These are phyloP conservation scores for Aspergillus carbonarius DNA, from an alignment of 2,329 filamentous ascomycete species.

Conservation along the genomic window DNA sequence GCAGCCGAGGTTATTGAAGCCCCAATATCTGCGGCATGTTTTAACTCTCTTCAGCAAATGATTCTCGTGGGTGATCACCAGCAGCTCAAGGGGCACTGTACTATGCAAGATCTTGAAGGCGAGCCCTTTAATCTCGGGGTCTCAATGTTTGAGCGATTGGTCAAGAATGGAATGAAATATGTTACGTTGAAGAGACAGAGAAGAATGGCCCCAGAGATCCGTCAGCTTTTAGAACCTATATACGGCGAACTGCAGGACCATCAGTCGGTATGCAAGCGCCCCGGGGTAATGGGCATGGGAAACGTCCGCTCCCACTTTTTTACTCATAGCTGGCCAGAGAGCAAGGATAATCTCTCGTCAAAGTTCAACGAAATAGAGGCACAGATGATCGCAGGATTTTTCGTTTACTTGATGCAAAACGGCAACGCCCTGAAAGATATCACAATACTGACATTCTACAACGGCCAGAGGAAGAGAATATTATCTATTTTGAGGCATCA, in stretches of 20 bases:
- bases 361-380: slow-evolving; percentile 71
- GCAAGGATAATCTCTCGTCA: slow-evolving; percentile 62
- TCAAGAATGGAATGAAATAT: slow-evolving; percentile 64
- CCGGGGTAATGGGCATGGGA: slow-evolving; percentile 63
- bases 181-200: slow-evolving; percentile 68
- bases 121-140: slow-evolving; percentile 67
- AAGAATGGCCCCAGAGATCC: slow-evolving; percentile 69
- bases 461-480: slow-evolving; percentile 72
- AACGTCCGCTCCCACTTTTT: slow-evolving; percentile 61
- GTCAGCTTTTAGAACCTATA: slow-evolving; percentile 61
- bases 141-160: slow-evolving; percentile 76
- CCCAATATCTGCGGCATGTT: slow-evolving; percentile 59
- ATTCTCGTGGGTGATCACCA: slow-evolving; percentile 77
- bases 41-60: slow-evolving; percentile 63
- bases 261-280: slow-evolving; percentile 53
- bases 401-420: slow-evolving; percentile 69
- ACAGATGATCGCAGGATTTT: slow-evolving; percentile 71
- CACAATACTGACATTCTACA: slow-evolving; percentile 84
- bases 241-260: slow-evolving; percentile 62
- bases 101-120: slow-evolving; percentile 58
- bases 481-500: slow-evolving; percentile 46
- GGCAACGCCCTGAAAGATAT: slow-evolving; percentile 61
- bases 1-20: slow-evolving; percentile 69
- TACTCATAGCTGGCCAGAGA: slow-evolving; percentile 65
- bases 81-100: slow-evolving; percentile 69